Percentiles rank a stretch among this genome's conserved stretches.
These are phyloP conservation scores for Malus hybrid DNA, from an alignment of 331 rosid species.

Conservation along the genomic window DNA sequence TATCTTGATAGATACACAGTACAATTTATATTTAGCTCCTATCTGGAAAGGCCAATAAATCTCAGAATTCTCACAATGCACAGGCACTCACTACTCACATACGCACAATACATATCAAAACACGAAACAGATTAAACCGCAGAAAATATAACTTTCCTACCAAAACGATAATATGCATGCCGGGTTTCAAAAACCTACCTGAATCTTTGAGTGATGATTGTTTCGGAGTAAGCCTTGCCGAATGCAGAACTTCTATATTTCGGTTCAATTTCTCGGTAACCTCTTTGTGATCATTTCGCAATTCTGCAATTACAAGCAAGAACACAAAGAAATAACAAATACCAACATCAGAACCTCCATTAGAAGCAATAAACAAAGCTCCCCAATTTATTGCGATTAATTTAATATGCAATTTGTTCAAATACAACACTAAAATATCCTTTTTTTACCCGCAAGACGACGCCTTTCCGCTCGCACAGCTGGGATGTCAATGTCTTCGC, in stretches of 20 bases:
- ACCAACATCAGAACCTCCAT: not conserved
- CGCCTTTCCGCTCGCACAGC: slow-evolving; percentile 58
- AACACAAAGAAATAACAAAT: not conserved
- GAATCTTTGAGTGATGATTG: slow-evolving; percentile 27
- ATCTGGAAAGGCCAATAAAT: not conserved
- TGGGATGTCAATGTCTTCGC: slow-evolving; percentile 72
- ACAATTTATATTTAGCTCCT: not conserved
- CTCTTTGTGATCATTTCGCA: slow-evolving; percentile 63
- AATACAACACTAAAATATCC: not conserved
- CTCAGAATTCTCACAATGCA: not conserved
- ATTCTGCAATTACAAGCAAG: slow-evolving; percentile 32
- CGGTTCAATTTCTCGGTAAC: slow-evolving; percentile 63
- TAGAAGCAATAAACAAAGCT: not conserved
- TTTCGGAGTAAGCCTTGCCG: slow-evolving; percentile 44
- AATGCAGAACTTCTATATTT: slow-evolving; percentile 67
- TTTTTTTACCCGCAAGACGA: slow-evolving; percentile 58
- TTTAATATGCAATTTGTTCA: not conserved
- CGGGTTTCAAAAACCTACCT: slow-evolving; percentile 34
- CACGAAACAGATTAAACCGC: not conserved
- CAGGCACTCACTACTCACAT: not conserved
- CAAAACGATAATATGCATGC: not conserved
- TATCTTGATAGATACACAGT: not conserved
- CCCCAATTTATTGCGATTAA: not conserved
- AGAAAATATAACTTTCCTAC: not conserved
- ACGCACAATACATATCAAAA: not conserved